These are phyloP conservation scores for Halenospora varia DNA, from an alignment of 495 filamentous ascomycete genomes.

Conservation along the genomic window DNA sequence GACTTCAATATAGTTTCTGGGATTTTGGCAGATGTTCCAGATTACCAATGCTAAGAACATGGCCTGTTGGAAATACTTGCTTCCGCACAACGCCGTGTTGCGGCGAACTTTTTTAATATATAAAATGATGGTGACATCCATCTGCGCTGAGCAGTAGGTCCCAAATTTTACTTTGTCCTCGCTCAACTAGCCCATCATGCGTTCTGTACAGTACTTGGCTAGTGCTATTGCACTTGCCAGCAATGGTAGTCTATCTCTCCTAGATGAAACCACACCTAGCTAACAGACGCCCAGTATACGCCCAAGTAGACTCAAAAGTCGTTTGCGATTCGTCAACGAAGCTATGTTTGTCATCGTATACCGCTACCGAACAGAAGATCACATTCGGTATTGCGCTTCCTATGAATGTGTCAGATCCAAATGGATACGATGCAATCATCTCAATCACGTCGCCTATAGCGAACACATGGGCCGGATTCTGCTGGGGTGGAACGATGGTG, in stretches of 20 bases:
- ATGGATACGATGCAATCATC: constrained; percentile 46
- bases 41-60: not conserved
- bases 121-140: not conserved
- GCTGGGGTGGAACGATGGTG: constrained; percentile 47
- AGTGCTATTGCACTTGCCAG: constrained; percentile 9
- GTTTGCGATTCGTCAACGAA: constrained; percentile 35
- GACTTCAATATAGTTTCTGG: not conserved
- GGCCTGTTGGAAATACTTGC: not conserved
- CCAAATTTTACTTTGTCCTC: not conserved
- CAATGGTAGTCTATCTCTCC: constrained; percentile 1
- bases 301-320: constrained; percentile 24
- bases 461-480: constrained; percentile 42
- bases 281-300: constrained; percentile 5
- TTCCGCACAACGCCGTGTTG: not conserved
- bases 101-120: not conserved
- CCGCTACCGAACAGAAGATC: constrained; percentile 32
- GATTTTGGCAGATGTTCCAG: not conserved
- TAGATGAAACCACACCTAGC: not conserved
- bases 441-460: constrained; percentile 37
- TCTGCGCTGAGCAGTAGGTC: constrained; percentile 7
- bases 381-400: constrained; percentile 45
- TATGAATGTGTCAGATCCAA: constrained; percentile 31
- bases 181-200: constrained; percentile 1
- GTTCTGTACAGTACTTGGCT: not conserved
- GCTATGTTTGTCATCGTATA: constrained; percentile 37